phyloP scores from a whole-genome alignment of 2,329 filamentous ascomycete species.

The Thermothelomyces thermophilus region DNA sequence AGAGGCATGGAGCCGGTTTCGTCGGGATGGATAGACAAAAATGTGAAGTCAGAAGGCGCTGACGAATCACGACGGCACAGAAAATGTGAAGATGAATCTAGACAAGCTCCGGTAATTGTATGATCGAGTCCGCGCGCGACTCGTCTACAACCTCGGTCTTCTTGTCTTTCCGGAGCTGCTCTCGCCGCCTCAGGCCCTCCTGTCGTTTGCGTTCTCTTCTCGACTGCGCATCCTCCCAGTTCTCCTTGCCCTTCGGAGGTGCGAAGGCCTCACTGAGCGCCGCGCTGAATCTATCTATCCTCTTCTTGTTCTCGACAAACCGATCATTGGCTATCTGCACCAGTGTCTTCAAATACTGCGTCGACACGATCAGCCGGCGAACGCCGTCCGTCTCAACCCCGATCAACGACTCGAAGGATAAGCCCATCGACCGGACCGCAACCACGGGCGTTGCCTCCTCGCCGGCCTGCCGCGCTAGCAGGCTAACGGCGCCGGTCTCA shows the following conservation, averaged over 20 bases:
- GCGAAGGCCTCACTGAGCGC: constrained; percentile 39
- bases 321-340: constrained; percentile 66
- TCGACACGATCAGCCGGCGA: constrained; percentile 49
- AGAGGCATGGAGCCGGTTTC: background rate
- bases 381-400: constrained; percentile 45
- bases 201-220: constrained; percentile 50
- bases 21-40: background rate
- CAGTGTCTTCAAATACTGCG: constrained; percentile 61
- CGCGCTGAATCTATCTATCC: constrained; percentile 58
- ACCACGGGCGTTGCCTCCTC: constrained; percentile 60
- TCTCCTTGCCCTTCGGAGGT: constrained; percentile 28
- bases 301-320: constrained; percentile 61
- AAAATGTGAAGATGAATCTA: background rate
- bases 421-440: constrained; percentile 74
- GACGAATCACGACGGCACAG: background rate
- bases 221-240: constrained; percentile 49
- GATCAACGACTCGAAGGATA: constrained; percentile 75
- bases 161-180: constrained; percentile 30
- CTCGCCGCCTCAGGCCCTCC: constrained; percentile 51
- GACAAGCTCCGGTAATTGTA: constrained; percentile 13
- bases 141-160: background rate
- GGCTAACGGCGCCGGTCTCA: constrained; percentile 76
- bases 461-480: constrained; percentile 33
- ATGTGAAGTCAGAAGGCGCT: background rate
- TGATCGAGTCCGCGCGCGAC: background rate